A percentile compares a stretch with the other conserved stretches of the same genome.
Conservation (phyloP, 1,139 yeast genomes). For the Blastobotrys arbuscula region DNA sequence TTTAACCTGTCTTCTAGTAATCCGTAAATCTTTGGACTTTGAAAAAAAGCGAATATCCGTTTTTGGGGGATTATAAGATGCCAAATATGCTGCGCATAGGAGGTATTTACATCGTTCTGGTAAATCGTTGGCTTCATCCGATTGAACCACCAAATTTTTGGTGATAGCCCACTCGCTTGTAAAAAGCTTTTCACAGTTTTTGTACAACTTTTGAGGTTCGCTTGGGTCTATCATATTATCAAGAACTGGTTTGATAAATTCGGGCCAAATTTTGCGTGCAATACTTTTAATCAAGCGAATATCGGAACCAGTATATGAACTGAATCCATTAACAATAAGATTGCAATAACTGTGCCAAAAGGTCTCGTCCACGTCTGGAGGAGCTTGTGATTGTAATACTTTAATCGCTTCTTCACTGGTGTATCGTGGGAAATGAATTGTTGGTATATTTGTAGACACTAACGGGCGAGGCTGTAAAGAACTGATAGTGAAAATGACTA, state of each 20-base stretch:
- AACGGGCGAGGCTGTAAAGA: constrained; percentile 44
- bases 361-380: constrained; percentile 13
- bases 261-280: constrained; percentile 46
- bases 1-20: constrained; percentile 39
- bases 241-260: constrained; percentile 42
- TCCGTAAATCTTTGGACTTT: constrained; percentile 47
- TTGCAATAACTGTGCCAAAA: constrained; percentile 49
- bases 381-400: constrained; percentile 26
- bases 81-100: constrained; percentile 63
- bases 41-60: constrained; percentile 59
- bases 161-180: constrained; percentile 40
- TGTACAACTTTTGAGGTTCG: constrained; percentile 47
- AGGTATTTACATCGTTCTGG: constrained; percentile 56
- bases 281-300: constrained; percentile 42
- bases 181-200: constrained; percentile 41
- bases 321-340: constrained; percentile 48
- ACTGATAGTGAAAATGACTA: constrained; percentile 35
- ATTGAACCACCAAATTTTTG: constrained; percentile 20
- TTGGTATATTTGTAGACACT: constrained; percentile 46
- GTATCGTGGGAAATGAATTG: constrained; percentile 45
- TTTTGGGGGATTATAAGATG: constrained; percentile 58
- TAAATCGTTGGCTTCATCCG: constrained; percentile 27
- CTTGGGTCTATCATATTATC: constrained; percentile 32
- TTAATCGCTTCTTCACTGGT: constrained; percentile 38
- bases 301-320: constrained; percentile 51